Evolutionary conservation across 1,284 basidiomycete genomes (phyloP).

Genomic region (Irpex lacteus): DNA sequence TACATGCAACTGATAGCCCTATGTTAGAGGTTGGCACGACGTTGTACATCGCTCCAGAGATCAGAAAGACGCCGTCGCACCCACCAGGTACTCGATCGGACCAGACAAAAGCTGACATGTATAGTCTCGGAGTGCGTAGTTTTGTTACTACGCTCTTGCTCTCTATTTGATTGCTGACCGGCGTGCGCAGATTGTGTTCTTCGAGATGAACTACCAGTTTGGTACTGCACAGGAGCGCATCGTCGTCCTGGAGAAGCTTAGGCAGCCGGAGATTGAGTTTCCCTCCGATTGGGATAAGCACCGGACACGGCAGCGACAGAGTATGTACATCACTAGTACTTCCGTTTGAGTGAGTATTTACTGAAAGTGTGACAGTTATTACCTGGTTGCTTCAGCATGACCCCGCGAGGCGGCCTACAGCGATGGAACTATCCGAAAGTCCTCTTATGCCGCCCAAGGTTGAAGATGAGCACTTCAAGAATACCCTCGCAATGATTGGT

Average conservation of each 20-base stretch:
- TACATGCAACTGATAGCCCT: not conserved
- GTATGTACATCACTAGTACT: too few relatives aligned
- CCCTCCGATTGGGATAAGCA: slow-evolving; percentile 73
- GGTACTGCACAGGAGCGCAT: slow-evolving; percentile 88
- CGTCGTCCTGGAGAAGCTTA: slow-evolving; percentile 75
- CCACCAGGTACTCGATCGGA: slow-evolving; percentile 30
- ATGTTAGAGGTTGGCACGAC: slow-evolving; percentile 83
- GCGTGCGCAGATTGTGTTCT: slow-evolving; percentile 79
- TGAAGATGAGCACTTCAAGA: slow-evolving; percentile 85
- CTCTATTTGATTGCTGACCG: too few relatives aligned
- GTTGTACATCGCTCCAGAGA: slow-evolving; percentile 92
- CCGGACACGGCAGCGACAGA: slow-evolving; percentile 63
- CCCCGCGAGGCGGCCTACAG: slow-evolving; percentile 75
- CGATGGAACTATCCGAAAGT: slow-evolving; percentile 83
- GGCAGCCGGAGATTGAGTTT: slow-evolving; percentile 73
- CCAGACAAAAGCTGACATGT: slow-evolving; percentile 91
- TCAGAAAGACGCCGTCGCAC: slow-evolving; percentile 60
- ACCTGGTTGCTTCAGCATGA: slow-evolving; percentile 83
- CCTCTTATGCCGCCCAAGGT: slow-evolving; percentile 71
- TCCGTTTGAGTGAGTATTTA: slow-evolving; percentile 6
- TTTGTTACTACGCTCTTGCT: too few relatives aligned
- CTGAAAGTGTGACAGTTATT: slow-evolving; percentile 53
- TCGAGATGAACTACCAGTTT: slow-evolving; percentile 94
- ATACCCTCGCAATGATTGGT: slow-evolving; percentile 78
- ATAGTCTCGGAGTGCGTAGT: slow-evolving; percentile 78